A percentile compares a stretch with the other conserved stretches of the same genome.
Conservation (phyloP, 495 filamentous ascomycete genomes). For the Xylaria longipes region DNA sequence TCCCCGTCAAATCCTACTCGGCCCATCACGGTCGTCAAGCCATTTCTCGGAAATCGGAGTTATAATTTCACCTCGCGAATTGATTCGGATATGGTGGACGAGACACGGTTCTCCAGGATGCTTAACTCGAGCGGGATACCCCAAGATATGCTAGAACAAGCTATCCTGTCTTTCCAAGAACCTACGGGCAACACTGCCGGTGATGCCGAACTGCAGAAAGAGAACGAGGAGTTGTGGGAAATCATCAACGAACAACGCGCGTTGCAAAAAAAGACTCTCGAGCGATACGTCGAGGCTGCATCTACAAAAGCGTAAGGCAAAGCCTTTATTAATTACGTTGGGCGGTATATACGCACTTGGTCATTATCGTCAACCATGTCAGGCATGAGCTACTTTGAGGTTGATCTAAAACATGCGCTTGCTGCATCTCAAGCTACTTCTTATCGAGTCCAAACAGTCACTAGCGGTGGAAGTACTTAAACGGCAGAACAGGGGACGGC, state of each 20-base stretch:
- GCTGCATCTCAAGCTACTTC: neutral
- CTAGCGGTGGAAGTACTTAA: neutral
- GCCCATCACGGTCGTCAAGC: conserved; percentile 72
- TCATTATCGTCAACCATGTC: too few species aligned
- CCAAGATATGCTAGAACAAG: conserved; percentile 42
- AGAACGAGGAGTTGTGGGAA: conserved; percentile 60
- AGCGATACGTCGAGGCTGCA: conserved; percentile 51
- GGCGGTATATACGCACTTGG: neutral
- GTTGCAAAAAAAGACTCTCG: conserved; percentile 55
- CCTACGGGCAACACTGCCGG: conserved; percentile 36
- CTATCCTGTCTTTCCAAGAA: conserved; percentile 46
- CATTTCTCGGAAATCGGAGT: conserved; percentile 66
- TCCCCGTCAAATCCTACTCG: conserved; percentile 54
- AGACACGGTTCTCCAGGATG: conserved; percentile 48
- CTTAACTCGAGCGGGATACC: conserved; percentile 48
- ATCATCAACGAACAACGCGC: conserved; percentile 56
- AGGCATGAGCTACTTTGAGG: neutral
- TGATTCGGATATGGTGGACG: conserved; percentile 41
- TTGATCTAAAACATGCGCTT: neutral
- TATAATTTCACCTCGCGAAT: conserved; percentile 76
- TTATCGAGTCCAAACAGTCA: neutral
- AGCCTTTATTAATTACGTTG: neutral
- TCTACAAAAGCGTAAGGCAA: conserved; percentile 34
- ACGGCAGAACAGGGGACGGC: neutral
- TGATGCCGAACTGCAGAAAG: conserved; percentile 52